A percentile compares a stretch with the other conserved stretches of the same genome.
These are phyloP conservation scores for Magnaporthiopsis incrustans DNA, from an alignment of 2,329 filamentous ascomycete species.

Conservation along the genomic window DNA sequence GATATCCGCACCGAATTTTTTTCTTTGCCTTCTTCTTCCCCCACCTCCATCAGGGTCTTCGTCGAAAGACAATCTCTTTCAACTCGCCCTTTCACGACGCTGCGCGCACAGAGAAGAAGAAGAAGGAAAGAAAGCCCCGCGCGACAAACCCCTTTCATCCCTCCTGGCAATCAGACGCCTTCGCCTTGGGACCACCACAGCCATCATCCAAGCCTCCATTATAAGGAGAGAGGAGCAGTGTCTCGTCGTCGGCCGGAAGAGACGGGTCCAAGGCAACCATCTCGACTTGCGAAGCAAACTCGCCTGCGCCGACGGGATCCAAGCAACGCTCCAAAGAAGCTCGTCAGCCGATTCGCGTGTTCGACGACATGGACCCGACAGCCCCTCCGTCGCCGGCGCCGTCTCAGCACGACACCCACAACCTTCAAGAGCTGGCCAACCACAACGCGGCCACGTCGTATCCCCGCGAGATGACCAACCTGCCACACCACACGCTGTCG, in stretches of 20 bases:
- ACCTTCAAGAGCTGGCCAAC: constrained; percentile 35
- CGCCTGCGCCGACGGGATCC: background rate
- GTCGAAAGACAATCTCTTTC: background rate
- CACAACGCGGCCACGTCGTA: constrained; percentile 30
- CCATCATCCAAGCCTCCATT: background rate
- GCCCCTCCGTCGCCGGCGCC: constrained; percentile 34
- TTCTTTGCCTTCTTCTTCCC: background rate
- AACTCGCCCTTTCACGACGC: background rate
- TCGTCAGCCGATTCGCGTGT: background rate
- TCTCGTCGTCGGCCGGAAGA: background rate
- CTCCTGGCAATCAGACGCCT: background rate
- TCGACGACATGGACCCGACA: background rate
- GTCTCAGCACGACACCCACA: constrained; percentile 29
- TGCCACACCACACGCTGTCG: constrained; percentile 22
- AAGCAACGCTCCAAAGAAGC: background rate
- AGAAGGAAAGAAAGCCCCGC: background rate
- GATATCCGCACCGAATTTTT: background rate
- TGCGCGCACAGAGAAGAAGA: background rate
- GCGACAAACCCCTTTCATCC: background rate
- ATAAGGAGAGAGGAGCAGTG: background rate
- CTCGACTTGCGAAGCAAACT: background rate
- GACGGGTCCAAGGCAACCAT: background rate
- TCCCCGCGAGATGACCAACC: constrained; percentile 17
- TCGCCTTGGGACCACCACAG: background rate
- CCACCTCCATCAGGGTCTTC: background rate